Evolutionary conservation across 371 early-diverging fungal species (phyloP), one percentile per base, ranked within the genome.

Genomic region (Mucor velutinosus): DNA sequence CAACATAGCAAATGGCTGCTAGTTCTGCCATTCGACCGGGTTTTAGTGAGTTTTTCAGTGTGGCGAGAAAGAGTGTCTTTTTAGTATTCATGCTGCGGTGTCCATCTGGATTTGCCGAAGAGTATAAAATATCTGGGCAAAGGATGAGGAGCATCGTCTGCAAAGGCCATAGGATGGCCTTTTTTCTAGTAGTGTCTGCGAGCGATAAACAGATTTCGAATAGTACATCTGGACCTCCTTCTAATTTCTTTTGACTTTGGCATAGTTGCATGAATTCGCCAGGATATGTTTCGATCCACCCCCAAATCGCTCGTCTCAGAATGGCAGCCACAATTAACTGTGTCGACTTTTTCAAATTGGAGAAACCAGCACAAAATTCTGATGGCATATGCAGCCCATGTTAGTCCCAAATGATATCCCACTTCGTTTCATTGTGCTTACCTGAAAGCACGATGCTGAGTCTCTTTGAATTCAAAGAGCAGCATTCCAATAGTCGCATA

Each of bases 231-330:
- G 88, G 89, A 21, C 86, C 87, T 63, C 93, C 94, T 53, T 93
- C 94, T 47, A 94, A 72, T n/a, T 90, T 86, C 61, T 85, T 87
- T 69, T 90, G 90, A n/a, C 71, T 78, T 45, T 87, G 86, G 65
- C 88, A 91, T 23, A 94, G 72, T 30, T 79, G 82, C 58, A 89
- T 86, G 74, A 94, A 94, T 64, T 94, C 94, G 12, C 82, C 72
- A 0, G 94, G 94, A 71, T 89, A 92, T 0, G 87, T 86, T 70
- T 94, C 93, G 49, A 95, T 94, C 94, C 94, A 95, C 69, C 91
- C 93, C 94, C 94, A 95, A 66, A 95, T 93, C 4, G 91, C 88
- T 45, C 88, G 86, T 53, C 92, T 85, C 41, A 94, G 76, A 11
- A 89, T 86, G 14, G 89, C 85, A 0, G 93, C 91, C 63, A 90